phyloP scores from a whole-genome alignment of 352 stramenopile genomes.

The Phytophthora sp. region DNA sequence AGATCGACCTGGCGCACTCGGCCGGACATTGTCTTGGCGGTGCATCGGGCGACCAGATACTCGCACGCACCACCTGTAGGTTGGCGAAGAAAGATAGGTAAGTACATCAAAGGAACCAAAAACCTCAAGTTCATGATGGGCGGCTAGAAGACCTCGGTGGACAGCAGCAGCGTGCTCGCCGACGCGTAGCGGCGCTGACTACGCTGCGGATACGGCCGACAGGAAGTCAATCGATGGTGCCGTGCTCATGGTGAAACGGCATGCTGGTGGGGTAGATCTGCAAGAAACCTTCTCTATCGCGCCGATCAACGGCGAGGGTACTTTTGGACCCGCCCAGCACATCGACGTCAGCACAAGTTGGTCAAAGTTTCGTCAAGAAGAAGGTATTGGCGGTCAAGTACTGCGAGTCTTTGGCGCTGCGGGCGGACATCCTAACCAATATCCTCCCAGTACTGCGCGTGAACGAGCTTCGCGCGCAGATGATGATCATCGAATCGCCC shows the following conservation, averaged over 20 bases:
- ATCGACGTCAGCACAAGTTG: background rate
- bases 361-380: background rate
- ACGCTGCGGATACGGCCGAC: too few relatives aligned
- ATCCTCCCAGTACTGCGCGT: too few relatives aligned
- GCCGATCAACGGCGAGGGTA: background rate
- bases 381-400: background rate
- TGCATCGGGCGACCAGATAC: constrained; percentile 10
- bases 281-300: background rate
- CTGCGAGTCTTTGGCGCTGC: background rate
- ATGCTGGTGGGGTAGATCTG: too few relatives aligned
- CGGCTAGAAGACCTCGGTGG: constrained; percentile 1
- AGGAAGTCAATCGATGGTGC: too few relatives aligned
- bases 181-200: too few relatives aligned
- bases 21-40: constrained; percentile 35
- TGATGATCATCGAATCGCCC: too few relatives aligned
- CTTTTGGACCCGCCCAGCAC: background rate
- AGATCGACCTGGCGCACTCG: constrained; percentile 35
- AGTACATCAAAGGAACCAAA: constrained; percentile 9
- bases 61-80: constrained; percentile 22
- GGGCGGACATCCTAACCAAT: background rate
- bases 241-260: too few relatives aligned
- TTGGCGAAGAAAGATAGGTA: constrained; percentile 8
- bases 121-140: constrained; percentile 29
- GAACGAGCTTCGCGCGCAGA: too few relatives aligned
- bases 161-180: too few relatives aligned